Base-by-base conservation (phyloP, 2,329 filamentous ascomycete genomes). In the Aschersonia sp. region DNA sequence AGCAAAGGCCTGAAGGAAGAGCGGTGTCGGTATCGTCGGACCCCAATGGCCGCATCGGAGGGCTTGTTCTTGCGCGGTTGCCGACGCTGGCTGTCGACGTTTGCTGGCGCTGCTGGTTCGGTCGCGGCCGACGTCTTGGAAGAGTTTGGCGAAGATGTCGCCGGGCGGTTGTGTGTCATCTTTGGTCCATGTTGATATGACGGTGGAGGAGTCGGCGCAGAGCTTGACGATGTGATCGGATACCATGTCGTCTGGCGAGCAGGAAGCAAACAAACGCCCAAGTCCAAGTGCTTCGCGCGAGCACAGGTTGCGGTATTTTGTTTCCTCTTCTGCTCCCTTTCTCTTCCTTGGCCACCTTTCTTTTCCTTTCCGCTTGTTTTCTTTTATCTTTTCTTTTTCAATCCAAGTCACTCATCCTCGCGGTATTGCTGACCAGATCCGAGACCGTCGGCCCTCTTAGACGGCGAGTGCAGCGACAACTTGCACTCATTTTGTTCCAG, bases 1-100 rank as follows among this genome's bases (percentile, higher is more conserved):
- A 48, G 82, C 75, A 53, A 81, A 87, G 9, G 84, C 72, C 69
- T 79, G 52, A 5, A 87, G 62, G 58, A 89, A 89, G 0, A 89
- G 63, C 12, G 80, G 71, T 52, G 80, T 84, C 0, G 84, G 85
- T 46, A 69, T 62, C 1, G 72, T 70, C 0, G 70, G 58, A 0
- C 82, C 83, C 77, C 84, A 89, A 47, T 75, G 78, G 2, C 84
- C 84, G 58, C 83, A 87, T 48, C 70, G 58, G 5, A 65, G 63
- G 1, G 80, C 80, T 43, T 66, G 70, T 40, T 75, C 62, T 30
- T 84, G 58, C 31, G 74, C 71, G 45, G 55, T 47, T 6, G 28
- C 4, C 1, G 53, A 52, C 1, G 48, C 20, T 0, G 41, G 28
- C 73, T 55, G n/a, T 54, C 54, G 31, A 40, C 48, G 20, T 45